phyloP scores from a whole-genome alignment of 768 basidiomycete genomes.

The Dacryopinax primogenitus region DNA sequence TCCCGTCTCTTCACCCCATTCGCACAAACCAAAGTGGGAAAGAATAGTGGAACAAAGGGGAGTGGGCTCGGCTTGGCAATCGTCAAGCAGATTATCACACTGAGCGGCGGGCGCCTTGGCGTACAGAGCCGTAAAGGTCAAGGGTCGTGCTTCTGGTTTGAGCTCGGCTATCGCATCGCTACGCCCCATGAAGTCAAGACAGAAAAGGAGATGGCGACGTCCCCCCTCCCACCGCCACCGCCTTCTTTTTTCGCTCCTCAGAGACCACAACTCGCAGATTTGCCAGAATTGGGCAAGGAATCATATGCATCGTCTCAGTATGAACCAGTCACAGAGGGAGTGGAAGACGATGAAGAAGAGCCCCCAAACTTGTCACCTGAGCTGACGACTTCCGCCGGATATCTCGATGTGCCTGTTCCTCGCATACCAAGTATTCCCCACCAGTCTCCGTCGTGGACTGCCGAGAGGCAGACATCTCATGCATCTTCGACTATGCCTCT shows the following conservation, averaged over 20 bases:
- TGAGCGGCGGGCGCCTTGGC: slow-evolving; percentile 25
- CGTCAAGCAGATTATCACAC: slow-evolving; percentile 26
- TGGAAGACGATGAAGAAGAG: background rate
- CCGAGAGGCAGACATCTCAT: background rate
- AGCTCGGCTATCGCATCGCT: background rate
- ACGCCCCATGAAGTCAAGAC: background rate
- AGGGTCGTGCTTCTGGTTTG: slow-evolving; percentile 26
- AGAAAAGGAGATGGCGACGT: background rate
- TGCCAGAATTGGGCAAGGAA: background rate
- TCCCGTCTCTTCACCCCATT: slow-evolving; percentile 23
- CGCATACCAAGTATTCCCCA: background rate
- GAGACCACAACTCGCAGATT: background rate
- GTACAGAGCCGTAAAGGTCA: slow-evolving; percentile 26
- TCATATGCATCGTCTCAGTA: background rate
- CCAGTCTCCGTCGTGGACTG: background rate
- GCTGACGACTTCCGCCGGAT: background rate
- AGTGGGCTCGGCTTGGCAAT: slow-evolving; percentile 26
- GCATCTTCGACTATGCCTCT: background rate
- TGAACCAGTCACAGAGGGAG: background rate
- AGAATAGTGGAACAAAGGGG: slow-evolving; percentile 28
- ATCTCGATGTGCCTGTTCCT: background rate
- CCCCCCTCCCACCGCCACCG: background rate
- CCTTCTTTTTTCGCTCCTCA: slow-evolving; percentile 1
- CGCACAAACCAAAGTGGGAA: slow-evolving; percentile 26
- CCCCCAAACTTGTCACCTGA: background rate